Conservation (phyloP, 2,329 filamentous ascomycete species). For the Microcera coccophila region DNA sequence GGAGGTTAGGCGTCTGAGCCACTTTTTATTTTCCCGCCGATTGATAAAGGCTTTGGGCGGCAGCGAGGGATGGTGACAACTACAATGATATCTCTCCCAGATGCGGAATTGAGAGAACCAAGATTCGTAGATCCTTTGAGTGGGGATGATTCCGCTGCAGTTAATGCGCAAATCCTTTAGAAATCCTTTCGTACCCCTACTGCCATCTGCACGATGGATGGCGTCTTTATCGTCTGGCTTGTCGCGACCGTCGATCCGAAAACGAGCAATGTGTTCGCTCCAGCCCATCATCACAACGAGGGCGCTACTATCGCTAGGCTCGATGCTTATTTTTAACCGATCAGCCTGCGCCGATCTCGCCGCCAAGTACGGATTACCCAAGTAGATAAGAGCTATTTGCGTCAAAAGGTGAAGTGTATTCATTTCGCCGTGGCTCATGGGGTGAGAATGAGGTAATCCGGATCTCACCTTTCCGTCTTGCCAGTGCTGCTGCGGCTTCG, state of each 20-base stretch:
- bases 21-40: not conserved
- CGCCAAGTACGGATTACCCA: not conserved
- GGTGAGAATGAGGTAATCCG: not conserved
- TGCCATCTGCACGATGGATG: not conserved
- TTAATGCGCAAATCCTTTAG: no score
- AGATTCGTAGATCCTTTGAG: no score
- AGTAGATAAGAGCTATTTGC: not conserved
- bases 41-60: not conserved
- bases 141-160: no score
- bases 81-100: not conserved
- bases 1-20: not conserved
- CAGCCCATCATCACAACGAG: not conserved
- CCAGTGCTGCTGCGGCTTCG: not conserved
- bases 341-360: not conserved
- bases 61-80: no score
- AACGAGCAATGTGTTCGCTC: not conserved
- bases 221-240: not conserved
- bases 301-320: slow-evolving; percentile 13
- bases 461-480: slow-evolving; percentile 11
- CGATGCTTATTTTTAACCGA: slow-evolving; percentile 1
- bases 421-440: not conserved
- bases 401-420: not conserved
- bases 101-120: no score
- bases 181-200: no score
- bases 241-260: not conserved